Percentiles rank a stretch among this genome's conserved stretches.
Conservation (phyloP, 2,329 filamentous ascomycete species). For the Cyanodermella asteris region DNA sequence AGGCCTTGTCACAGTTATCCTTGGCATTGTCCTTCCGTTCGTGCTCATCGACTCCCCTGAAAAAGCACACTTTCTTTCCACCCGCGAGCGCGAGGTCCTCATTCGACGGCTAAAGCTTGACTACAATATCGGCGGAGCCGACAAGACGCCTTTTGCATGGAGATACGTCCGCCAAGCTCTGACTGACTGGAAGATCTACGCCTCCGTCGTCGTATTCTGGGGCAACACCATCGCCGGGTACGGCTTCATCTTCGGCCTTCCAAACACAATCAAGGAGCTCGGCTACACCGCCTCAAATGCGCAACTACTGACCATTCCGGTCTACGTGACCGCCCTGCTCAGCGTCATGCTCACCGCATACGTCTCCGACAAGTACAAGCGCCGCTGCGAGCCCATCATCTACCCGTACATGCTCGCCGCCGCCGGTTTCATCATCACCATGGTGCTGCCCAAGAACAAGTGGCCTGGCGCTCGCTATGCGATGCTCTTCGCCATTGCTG, state of each 20-base stretch:
- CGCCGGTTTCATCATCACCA: slow-evolving; percentile 33
- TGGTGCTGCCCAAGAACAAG: slow-evolving; percentile 10
- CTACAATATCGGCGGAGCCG: slow-evolving; percentile 6
- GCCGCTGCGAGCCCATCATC: slow-evolving; percentile 27
- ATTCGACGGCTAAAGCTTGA: slow-evolving; percentile 7
- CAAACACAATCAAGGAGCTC: slow-evolving; percentile 24
- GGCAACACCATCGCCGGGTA: slow-evolving; percentile 30
- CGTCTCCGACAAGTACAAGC: slow-evolving; percentile 33
- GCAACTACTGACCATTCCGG: slow-evolving; percentile 28
- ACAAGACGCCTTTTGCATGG: slow-evolving; percentile 15
- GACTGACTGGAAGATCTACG: slow-evolving; percentile 20
- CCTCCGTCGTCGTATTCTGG: slow-evolving; percentile 35
- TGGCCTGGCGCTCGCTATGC: slow-evolving; percentile 22
- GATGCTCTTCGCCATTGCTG: slow-evolving; percentile 24
- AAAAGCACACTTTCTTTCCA: too few species aligned
- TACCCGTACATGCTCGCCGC: slow-evolving; percentile 28
- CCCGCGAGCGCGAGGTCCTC: slow-evolving; percentile 6
- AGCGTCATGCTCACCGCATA: slow-evolving; percentile 25
- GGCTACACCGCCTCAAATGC: slow-evolving; percentile 31
- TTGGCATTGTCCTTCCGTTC: too few species aligned
- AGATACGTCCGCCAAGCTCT: slow-evolving; percentile 19
- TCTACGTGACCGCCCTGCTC: slow-evolving; percentile 19
- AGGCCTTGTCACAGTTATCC: slow-evolving; percentile 46
- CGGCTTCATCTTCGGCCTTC: slow-evolving; percentile 21
- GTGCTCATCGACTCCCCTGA: too few species aligned